A percentile compares a stretch with the other conserved stretches of the same genome.
These are phyloP conservation scores for Aspergillus affinis DNA, from an alignment of 495 filamentous ascomycete genomes.

Conservation along the genomic window DNA sequence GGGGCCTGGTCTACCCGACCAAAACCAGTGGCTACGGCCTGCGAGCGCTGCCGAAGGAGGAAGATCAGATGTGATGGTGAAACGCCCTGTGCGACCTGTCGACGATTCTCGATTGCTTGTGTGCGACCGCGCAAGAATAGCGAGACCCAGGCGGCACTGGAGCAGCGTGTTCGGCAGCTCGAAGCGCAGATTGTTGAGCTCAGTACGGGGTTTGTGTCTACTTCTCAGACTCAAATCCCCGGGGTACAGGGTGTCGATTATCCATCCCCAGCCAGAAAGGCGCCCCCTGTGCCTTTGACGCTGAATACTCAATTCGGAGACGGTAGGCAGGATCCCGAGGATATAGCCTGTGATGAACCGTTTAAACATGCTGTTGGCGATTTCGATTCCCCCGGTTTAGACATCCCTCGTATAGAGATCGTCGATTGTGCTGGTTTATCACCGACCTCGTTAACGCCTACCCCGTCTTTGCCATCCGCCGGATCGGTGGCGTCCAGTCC, in stretches of 20 bases:
- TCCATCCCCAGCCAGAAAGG: neutral
- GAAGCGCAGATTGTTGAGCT: conserved; percentile 19
- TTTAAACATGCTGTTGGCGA: neutral
- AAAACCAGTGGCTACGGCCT: conserved; percentile 15
- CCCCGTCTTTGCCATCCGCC: conserved; percentile 4
- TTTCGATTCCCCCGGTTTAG: conserved; percentile 1
- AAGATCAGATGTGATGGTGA: conserved; percentile 25
- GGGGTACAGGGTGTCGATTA: neutral
- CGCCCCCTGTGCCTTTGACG: neutral
- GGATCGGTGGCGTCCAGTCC: neutral
- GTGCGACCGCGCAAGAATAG: conserved; percentile 14
- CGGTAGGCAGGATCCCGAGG: neutral
- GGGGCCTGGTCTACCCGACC: conserved; percentile 7
- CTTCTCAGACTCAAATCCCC: neutral
- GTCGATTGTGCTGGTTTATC: conserved; percentile 13
- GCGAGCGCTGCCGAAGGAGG: conserved; percentile 20
- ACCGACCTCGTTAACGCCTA: conserved; percentile 7
- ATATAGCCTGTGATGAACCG: neutral
- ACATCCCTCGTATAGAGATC: conserved; percentile 18
- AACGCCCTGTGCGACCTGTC: conserved; percentile 21
- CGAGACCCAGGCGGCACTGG: conserved; percentile 15
- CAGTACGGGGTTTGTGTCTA: conserved; percentile 5
- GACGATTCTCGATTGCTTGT: conserved; percentile 18
- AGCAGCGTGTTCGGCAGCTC: conserved; percentile 17
- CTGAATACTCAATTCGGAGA: conserved; percentile 8